These are phyloP conservation scores for Skeletonema tropicum DNA, from an alignment of 108 stramenopile species.

Conservation along the genomic window DNA sequence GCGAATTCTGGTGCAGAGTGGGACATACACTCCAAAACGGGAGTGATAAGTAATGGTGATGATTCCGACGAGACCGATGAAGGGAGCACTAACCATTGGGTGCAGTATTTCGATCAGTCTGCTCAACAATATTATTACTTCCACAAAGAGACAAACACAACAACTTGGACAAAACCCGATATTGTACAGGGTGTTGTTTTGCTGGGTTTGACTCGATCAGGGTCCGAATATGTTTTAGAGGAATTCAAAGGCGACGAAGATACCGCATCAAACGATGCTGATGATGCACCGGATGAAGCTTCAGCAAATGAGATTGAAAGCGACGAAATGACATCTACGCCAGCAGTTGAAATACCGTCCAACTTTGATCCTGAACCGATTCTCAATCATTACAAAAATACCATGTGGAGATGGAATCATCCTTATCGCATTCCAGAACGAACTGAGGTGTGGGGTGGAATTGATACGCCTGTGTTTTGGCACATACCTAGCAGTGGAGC, in stretches of 20 bases:
- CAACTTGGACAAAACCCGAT: conserved; percentile 23
- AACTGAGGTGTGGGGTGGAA: conserved; percentile 16
- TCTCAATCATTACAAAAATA: conserved; percentile 11
- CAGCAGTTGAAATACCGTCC: background rate
- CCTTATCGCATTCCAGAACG: conserved; percentile 16
- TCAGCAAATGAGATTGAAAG: background rate
- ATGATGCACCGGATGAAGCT: background rate
- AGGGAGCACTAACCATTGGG: conserved; percentile 17
- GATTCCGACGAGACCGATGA: background rate
- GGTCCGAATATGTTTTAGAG: conserved; percentile 9
- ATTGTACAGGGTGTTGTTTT: conserved; percentile 15
- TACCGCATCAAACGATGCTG: background rate
- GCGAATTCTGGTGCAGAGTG: conserved; percentile 18
- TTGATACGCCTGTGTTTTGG: conserved; percentile 34
- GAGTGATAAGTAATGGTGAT: background rate
- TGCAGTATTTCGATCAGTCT: conserved; percentile 25
- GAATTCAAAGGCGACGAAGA: background rate
- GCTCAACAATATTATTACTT: conserved; percentile 22
- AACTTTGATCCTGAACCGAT: conserved; percentile 9
- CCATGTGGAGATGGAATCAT: conserved; percentile 24
- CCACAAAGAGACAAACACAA: conserved; percentile 29
- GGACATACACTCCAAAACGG: conserved; percentile 28
- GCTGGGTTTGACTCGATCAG: conserved; percentile 14
- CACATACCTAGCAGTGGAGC: conserved; percentile 18
- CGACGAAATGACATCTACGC: background rate